Percentiles rank a stretch among this genome's conserved stretches.
These are phyloP conservation scores for Cystoderma amianthinum DNA, from an alignment of 768 basidiomycete genomes.

Conservation along the genomic window DNA sequence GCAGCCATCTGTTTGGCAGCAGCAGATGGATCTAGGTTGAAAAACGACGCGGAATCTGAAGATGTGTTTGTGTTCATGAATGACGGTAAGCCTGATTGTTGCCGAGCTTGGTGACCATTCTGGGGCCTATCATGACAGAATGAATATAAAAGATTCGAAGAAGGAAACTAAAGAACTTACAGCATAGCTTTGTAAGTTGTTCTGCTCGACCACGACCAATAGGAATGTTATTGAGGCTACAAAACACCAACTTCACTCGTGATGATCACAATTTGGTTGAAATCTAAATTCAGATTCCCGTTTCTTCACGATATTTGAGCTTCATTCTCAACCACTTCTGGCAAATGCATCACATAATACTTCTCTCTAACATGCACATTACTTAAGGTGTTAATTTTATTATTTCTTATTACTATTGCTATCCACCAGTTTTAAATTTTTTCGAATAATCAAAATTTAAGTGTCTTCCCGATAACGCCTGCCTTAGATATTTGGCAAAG, in stretches of 20 bases:
- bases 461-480: no score
- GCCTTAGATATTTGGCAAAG: no score
- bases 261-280: constrained; percentile 8
- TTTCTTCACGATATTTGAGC: no score
- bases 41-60: constrained; percentile 30
- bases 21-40: constrained; percentile 57
- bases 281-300: no score
- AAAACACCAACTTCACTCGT: constrained; percentile 4
- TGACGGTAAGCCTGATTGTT: constrained; percentile 21
- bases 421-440: no score
- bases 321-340: no score
- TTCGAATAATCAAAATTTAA: no score
- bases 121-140: constrained; percentile 20
- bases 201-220: neutral
- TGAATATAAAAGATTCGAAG: neutral
- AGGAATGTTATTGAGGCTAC: no score
- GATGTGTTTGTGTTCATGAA: constrained; percentile 21
- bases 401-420: no score
- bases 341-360: no score
- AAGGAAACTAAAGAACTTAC: constrained; percentile 16
- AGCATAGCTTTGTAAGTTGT: constrained; percentile 14
- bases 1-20: constrained; percentile 81
- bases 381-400: no score
- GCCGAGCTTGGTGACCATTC: constrained; percentile 30
- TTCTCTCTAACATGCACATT: no score